Conservation (phyloP, 1,284 basidiomycete genomes). For the Ceratobasidium theobromae region DNA sequence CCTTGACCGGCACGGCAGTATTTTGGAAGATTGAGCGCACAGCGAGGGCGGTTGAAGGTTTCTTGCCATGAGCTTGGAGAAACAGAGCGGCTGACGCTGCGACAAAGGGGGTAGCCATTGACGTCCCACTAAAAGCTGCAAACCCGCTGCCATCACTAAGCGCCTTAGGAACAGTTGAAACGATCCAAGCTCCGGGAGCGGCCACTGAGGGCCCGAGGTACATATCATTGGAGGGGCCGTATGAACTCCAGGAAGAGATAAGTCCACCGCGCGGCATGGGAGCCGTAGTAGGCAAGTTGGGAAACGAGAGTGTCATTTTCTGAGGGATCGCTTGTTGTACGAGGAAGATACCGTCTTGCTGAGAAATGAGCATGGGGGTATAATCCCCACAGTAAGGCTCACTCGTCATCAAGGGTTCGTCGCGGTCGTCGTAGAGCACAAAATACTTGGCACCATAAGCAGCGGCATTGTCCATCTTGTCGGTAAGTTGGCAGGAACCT, state of each 20-base stretch:
- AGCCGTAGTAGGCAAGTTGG: conserved; percentile 45
- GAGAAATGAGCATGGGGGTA: conserved; percentile 33
- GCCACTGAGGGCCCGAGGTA: conserved; percentile 58
- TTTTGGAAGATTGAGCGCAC: conserved; percentile 60
- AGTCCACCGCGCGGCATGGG: conserved; percentile 54
- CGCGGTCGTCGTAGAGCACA: conserved; percentile 50
- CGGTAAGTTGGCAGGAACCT: conserved; percentile 54
- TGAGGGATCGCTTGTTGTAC: conserved; percentile 47
- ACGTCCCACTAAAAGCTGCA: conserved; percentile 48
- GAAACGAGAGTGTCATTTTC: conserved; percentile 53
- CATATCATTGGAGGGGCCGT: conserved; percentile 62
- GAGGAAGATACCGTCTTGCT: conserved; percentile 41
- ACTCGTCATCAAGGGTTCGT: conserved; percentile 22
- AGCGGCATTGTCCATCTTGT: conserved; percentile 52
- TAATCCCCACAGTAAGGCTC: conserved; percentile 17
- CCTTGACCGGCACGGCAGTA: conserved; percentile 54
- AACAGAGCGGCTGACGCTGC: conserved; percentile 67
- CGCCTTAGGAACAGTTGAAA: conserved; percentile 56
- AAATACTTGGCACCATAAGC: conserved; percentile 53
- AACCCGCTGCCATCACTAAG: conserved; percentile 49
- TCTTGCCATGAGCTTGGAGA: conserved; percentile 56
- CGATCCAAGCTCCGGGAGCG: conserved; percentile 63
- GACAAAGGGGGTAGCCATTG: conserved; percentile 54
- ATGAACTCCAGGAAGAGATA: conserved; percentile 57
- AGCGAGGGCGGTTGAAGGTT: conserved; percentile 44